Conservation (phyloP, 78 protist species). For the Neovahlkampfia damariscottae region DNA sequence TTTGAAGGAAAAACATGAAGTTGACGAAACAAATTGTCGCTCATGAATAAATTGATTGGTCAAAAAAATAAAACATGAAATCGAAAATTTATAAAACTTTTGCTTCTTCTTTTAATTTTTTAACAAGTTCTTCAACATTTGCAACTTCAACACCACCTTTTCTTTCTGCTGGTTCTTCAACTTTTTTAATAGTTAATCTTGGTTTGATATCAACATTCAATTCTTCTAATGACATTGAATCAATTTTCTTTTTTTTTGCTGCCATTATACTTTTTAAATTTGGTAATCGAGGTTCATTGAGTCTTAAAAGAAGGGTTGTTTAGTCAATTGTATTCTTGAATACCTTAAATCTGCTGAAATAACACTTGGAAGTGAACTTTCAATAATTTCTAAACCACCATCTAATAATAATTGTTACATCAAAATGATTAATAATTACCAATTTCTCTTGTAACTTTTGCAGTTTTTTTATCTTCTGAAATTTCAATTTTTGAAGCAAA, state of each 20-base stretch:
- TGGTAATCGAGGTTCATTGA: conserved; percentile 93
- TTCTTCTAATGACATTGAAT: conserved; percentile 33
- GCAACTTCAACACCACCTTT: conserved; percentile 2
- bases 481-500: conserved; percentile 73
- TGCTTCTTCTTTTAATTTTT: conserved; percentile 50
- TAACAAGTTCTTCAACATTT: conserved; percentile 52
- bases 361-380: conserved; percentile 78
- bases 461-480: neutral
- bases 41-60: too few relatives aligned
- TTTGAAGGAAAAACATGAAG: too few relatives aligned
- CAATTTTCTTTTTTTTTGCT: conserved; percentile 80
- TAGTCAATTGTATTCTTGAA: too few relatives aligned
- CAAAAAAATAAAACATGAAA: too few relatives aligned
- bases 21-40: too few relatives aligned
- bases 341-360: conserved; percentile 81
- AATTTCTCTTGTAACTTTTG: conserved; percentile 72
- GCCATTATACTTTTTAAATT: conserved; percentile 87
- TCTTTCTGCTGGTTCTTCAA: neutral
- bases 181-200: conserved; percentile 31
- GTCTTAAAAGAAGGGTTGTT: conserved; percentile 34
- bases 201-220: conserved; percentile 62
- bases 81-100: conserved; percentile 5
- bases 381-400: conserved; percentile 81
- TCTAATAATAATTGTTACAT: too few relatives aligned
- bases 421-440: too few relatives aligned